Evolutionary conservation across 495 filamentous ascomycete species (phyloP), one percentile per base, ranked within the genome.

Genomic region (Talaromyces stipitatus): DNA sequence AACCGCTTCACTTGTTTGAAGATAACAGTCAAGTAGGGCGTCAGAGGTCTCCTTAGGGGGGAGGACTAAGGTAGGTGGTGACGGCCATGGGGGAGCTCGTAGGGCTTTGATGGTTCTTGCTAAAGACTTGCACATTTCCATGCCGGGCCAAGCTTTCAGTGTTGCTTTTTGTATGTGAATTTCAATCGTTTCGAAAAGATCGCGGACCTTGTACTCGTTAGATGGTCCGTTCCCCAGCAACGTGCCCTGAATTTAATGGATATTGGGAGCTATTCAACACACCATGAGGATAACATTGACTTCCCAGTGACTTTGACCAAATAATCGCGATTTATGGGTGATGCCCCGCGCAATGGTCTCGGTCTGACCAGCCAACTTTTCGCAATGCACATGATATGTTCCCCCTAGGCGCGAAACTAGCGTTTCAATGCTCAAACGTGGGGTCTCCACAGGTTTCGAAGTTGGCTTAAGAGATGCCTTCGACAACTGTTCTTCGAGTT

Each of bases 221-320:
- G 68, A 51, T 32, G 33, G 8, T 38, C 6, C 9, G 16, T 38
- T 12, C 14, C 18, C 14, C 9, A n/a, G n/a, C n/a, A n/a, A n/a
- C n/a, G n/a, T n/a, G n/a, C n/a, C n/a, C n/a, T n/a, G n/a, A n/a
- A n/a, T n/a, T n/a, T n/a, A n/a, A n/a, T n/a, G n/a, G n/a, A n/a
- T n/a, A n/a, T n/a, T n/a, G n/a, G n/a, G n/a, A n/a, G n/a, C n/a
- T 2, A 16, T 16, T 16, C 3, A 41, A 41, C 70, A 55, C 70
- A 81, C 79, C 47, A 75, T 48, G 16, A 61, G 48, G 14, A 60
- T 41, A 0, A 68, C 70, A 57, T 70, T 76, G 57, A 80, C 30
- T 7, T 24, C 75, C 81, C 79, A 80, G 60, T 82, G 79, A 52
- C 77, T 83, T 52, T 79, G 79, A 0, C 81, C 82, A 61, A 82